Conservation (phyloP, 2,329 filamentous ascomycete genomes). For the Ceratocystis diversiconidia region DNA sequence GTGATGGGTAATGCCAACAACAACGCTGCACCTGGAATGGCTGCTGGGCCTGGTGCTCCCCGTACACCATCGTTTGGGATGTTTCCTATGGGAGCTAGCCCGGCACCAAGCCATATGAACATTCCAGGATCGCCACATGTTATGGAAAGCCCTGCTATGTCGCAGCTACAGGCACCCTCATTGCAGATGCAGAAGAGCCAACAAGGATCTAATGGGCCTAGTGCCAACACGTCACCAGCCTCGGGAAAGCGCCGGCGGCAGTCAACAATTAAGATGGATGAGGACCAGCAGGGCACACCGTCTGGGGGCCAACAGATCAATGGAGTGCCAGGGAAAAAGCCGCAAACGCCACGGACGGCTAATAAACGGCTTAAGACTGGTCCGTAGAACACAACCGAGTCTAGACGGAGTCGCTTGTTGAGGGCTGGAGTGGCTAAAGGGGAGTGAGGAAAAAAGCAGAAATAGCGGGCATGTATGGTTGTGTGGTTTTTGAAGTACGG, state of each 20-base stretch:
- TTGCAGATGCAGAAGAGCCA: conserved; percentile 57
- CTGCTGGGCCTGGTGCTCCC: conserved; percentile 24
- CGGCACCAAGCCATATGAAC: conserved; percentile 44
- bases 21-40: conserved; percentile 27
- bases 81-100: conserved; percentile 46
- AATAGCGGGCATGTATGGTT: no score
- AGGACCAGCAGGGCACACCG: conserved; percentile 35
- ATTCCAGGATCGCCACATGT: conserved; percentile 46
- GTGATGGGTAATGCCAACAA: conserved; percentile 35
- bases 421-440: background rate
- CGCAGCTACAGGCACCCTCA: conserved; percentile 47
- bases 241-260: conserved; percentile 45
- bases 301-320: conserved; percentile 36
- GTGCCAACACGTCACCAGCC: conserved; percentile 51
- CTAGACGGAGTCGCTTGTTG: background rate
- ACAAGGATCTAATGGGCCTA: conserved; percentile 52
- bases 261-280: conserved; percentile 43
- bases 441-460: background rate
- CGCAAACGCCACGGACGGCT: conserved; percentile 41
- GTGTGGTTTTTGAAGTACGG: no score
- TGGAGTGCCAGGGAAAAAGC: conserved; percentile 41
- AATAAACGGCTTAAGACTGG: conserved; percentile 18
- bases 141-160: conserved; percentile 45
- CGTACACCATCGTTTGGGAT: conserved; percentile 42
- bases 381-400: background rate